Percentiles rank a stretch among this genome's conserved stretches.
phyloP scores from a whole-genome alignment of 441 rosid genomes.

The Croton laevigatus region DNA sequence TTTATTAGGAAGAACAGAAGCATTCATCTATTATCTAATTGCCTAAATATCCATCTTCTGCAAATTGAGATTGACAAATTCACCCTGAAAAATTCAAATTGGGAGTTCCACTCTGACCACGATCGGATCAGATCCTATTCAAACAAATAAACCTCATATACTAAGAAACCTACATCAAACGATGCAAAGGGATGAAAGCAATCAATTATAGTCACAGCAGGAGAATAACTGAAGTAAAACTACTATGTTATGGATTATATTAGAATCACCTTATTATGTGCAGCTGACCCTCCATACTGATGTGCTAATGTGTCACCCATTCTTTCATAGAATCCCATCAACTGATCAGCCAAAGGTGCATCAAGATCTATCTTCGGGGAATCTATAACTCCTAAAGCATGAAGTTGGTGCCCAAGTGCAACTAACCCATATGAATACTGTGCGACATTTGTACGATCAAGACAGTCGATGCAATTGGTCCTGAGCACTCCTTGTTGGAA shows the following conservation, averaged over 20 bases:
- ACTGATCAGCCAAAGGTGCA: slow-evolving; percentile 76
- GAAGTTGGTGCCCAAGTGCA: slow-evolving; percentile 90
- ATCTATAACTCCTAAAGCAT: slow-evolving; percentile 67
- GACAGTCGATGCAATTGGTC: slow-evolving; percentile 98
- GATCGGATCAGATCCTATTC: not conserved
- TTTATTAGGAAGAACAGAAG: not conserved
- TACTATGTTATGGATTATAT: not conserved
- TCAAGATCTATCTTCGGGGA: slow-evolving; percentile 69
- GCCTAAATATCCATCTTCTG: not conserved
- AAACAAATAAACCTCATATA: not conserved
- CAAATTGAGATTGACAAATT: not conserved
- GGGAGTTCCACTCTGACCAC: not conserved
- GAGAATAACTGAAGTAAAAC: slow-evolving; percentile 12
- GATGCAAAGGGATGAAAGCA: slow-evolving; percentile 6
- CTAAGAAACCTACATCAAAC: not conserved
- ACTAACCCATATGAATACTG: slow-evolving; percentile 97
- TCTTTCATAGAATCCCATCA: slow-evolving; percentile 88
- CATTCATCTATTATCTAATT: not conserved
- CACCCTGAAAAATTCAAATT: not conserved
- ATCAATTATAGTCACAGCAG: slow-evolving; percentile 6
- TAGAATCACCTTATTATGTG: slow-evolving; percentile 83
- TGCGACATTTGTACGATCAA: slow-evolving; percentile 99
- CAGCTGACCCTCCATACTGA: slow-evolving; percentile 99
- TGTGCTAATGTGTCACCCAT: slow-evolving; percentile 99
- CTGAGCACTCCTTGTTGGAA: slow-evolving; percentile 90